Percentiles rank a stretch among this genome's conserved stretches.
Evolutionary conservation across 23 red algal species (phyloP).

Genomic region (Gracilariopsis chorda): DNA sequence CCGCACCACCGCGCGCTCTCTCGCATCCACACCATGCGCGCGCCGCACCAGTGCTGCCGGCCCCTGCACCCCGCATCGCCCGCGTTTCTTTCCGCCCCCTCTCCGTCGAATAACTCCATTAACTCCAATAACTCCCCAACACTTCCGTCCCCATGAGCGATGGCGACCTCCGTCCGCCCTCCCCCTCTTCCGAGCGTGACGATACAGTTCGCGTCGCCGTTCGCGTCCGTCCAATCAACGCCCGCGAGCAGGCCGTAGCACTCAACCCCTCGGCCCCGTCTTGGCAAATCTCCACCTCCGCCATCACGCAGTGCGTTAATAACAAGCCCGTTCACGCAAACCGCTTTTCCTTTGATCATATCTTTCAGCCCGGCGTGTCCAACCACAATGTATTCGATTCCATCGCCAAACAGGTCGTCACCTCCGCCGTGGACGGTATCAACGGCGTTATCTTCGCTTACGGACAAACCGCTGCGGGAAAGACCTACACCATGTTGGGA

Average conservation of each 20-base stretch:
- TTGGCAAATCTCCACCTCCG: conserved; percentile 10
- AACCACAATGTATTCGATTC: conserved; percentile 63
- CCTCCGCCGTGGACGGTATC: conserved; percentile 71
- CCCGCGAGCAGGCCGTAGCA: conserved; percentile 50
- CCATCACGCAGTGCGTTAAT: background rate
- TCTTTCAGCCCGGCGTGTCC: conserved; percentile 56
- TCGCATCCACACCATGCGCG: too few relatives aligned
- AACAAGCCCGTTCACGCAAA: conserved; percentile 13
- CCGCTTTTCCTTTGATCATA: conserved; percentile 77
- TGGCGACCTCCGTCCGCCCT: background rate
- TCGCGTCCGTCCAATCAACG: conserved; percentile 85
- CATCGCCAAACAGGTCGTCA: conserved; percentile 73
- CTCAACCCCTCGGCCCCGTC: background rate
- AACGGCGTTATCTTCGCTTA: conserved; percentile 97
- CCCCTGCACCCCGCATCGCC: too few relatives aligned
- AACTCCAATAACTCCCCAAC: too few relatives aligned
- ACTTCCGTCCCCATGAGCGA: background rate
- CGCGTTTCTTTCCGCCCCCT: too few relatives aligned
- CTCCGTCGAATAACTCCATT: too few relatives aligned
- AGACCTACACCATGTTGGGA: conserved; percentile 95
- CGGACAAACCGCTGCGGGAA: conserved; percentile 91
- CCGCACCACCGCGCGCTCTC: too few relatives aligned
- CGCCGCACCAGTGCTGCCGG: too few relatives aligned
- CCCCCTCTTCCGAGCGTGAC: background rate
- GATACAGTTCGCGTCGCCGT: conserved; percentile 75